Evolutionary conservation across 129 eudicot genomes (phyloP).

Genomic region (Lonicera japonica): DNA sequence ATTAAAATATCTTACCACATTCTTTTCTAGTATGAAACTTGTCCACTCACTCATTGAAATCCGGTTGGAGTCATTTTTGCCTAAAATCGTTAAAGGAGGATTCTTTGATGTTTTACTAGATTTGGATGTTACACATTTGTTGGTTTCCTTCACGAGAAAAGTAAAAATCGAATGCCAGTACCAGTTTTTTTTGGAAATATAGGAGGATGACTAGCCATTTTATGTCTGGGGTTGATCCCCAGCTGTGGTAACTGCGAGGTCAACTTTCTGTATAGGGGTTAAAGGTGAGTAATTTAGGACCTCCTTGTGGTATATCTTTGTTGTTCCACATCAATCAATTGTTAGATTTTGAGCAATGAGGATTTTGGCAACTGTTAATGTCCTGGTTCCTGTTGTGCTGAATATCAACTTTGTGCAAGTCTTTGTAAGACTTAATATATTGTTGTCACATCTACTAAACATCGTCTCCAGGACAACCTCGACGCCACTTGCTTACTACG

Average conservation of each 20-base stretch:
- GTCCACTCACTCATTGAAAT: neutral
- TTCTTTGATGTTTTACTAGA: too few relatives aligned
- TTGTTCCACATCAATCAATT: neutral
- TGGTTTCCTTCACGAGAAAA: too few relatives aligned
- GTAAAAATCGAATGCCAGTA: too few relatives aligned
- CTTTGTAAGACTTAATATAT: neutral
- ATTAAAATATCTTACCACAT: too few relatives aligned
- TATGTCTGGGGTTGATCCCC: too few relatives aligned
- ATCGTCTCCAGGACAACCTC: slow-evolving; percentile 77
- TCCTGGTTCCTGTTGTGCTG: neutral
- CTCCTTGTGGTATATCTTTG: neutral
- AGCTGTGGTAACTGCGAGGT: too few relatives aligned
- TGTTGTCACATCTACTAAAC: slow-evolving; percentile 24
- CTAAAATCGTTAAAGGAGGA: neutral
- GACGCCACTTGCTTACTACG: slow-evolving; percentile 94
- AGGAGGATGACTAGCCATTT: too few relatives aligned
- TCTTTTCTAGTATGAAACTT: neutral
- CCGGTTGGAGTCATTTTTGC: neutral
- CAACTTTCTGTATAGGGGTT: too few relatives aligned
- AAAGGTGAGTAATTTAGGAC: too few relatives aligned
- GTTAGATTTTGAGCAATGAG: slow-evolving; percentile 20
- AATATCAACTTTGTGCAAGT: neutral
- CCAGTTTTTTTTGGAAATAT: too few relatives aligned
- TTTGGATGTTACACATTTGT: too few relatives aligned
- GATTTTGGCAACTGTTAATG: neutral